Percentiles rank a stretch among this genome's conserved stretches.
phyloP scores from a whole-genome alignment of 1,284 basidiomycete genomes.

The Moesziomyces sp. region DNA sequence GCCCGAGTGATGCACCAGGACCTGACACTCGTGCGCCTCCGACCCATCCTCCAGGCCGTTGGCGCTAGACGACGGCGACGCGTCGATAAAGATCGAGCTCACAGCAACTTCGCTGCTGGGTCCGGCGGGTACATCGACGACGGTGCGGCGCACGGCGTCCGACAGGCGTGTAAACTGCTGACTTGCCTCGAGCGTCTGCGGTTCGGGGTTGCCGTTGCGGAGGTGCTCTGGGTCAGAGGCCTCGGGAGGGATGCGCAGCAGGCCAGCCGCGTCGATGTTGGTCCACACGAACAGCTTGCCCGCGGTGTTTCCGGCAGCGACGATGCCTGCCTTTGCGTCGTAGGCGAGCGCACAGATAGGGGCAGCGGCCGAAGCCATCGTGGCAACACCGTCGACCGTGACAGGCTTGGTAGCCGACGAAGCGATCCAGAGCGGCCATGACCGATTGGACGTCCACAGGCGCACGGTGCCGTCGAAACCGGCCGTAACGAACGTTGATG shows the following conservation, averaged over 20 bases:
- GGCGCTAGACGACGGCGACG: neutral
- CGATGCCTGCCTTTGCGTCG: slow-evolving; percentile 50
- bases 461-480: slow-evolving; percentile 62
- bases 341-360: slow-evolving; percentile 56
- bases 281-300: slow-evolving; percentile 62
- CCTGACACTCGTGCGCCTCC: slow-evolving; percentile 11
- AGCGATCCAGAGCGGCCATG: slow-evolving; percentile 55
- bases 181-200: slow-evolving; percentile 32
- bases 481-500: slow-evolving; percentile 59
- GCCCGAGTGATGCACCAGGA: slow-evolving; percentile 47
- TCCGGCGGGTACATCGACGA: slow-evolving; percentile 31
- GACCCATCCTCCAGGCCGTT: neutral
- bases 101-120: slow-evolving; percentile 20
- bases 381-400: slow-evolving; percentile 16
- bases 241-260: slow-evolving; percentile 42
- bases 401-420: slow-evolving; percentile 25
- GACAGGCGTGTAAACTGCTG: slow-evolving; percentile 16
- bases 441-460: slow-evolving; percentile 55
- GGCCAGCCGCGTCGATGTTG: slow-evolving; percentile 42
- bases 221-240: slow-evolving; percentile 41
- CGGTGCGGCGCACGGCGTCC: slow-evolving; percentile 16
- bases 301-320: slow-evolving; percentile 53
- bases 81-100: slow-evolving; percentile 32
- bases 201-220: slow-evolving; percentile 10
- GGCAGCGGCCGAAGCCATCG: slow-evolving; percentile 16